phyloP scores from a whole-genome alignment of 129 eudicot genomes.

The Flaveria trinervia region DNA sequence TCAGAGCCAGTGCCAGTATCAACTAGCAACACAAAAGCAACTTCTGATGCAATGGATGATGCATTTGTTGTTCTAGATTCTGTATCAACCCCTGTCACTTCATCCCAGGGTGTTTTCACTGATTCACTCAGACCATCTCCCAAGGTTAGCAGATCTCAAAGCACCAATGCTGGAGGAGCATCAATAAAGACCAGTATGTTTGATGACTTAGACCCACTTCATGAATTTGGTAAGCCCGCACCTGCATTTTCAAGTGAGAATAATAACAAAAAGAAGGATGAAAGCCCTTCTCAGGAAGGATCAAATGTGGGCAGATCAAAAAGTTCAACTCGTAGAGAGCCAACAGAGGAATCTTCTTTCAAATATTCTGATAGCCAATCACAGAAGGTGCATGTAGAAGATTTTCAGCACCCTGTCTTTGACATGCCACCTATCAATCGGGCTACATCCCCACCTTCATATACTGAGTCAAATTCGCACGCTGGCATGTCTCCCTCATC shows the following conservation, averaged over 20 bases:
- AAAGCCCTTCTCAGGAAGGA: slow-evolving; percentile 55
- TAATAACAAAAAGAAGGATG: slow-evolving; percentile 46
- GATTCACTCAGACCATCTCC: slow-evolving; percentile 71
- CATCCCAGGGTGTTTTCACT: slow-evolving; percentile 42
- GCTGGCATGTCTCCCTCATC: slow-evolving; percentile 55
- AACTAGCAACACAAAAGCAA: slow-evolving; percentile 38
- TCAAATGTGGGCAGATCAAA: slow-evolving; percentile 34
- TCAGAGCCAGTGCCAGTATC: slow-evolving; percentile 48
- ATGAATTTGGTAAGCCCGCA: slow-evolving; percentile 60
- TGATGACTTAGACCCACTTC: slow-evolving; percentile 83
- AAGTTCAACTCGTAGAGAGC: slow-evolving; percentile 52
- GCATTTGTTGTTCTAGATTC: slow-evolving; percentile 78
- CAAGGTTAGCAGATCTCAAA: slow-evolving; percentile 53
- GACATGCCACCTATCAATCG: slow-evolving; percentile 66
- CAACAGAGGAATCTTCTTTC: slow-evolving; percentile 47
- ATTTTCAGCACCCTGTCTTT: slow-evolving; percentile 55
- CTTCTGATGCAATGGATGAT: slow-evolving; percentile 53
- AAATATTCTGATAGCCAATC: slow-evolving; percentile 52
- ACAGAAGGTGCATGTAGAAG: slow-evolving; percentile 54
- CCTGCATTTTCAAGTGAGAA: slow-evolving; percentile 51
- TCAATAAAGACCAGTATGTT: slow-evolving; percentile 53
- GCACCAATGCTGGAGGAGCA: slow-evolving; percentile 47
- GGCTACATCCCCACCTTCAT: slow-evolving; percentile 60
- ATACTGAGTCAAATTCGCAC: slow-evolving; percentile 54
- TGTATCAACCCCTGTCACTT: slow-evolving; percentile 44